These are phyloP conservation scores for Coemansia sp. DNA, from an alignment of 192 early-diverging fungal genomes.

Conservation along the genomic window DNA sequence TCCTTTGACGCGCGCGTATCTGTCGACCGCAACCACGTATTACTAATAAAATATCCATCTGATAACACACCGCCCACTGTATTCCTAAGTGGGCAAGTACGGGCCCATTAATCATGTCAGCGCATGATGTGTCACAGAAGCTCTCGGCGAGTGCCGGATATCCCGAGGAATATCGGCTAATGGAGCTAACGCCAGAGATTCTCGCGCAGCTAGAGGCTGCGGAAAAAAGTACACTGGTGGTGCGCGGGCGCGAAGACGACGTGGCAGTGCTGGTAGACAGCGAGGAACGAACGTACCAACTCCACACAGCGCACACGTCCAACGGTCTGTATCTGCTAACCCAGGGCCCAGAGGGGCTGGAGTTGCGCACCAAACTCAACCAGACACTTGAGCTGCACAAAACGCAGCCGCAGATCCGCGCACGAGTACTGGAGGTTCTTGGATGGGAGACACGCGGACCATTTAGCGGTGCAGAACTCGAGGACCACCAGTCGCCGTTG, in stretches of 20 bases:
- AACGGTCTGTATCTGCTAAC: constrained; percentile 47
- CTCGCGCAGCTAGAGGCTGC: constrained; percentile 29
- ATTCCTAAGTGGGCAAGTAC: too few relatives aligned
- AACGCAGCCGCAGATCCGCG: constrained; percentile 31
- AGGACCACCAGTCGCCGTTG: constrained; percentile 4
- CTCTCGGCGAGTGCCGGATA: constrained; percentile 44
- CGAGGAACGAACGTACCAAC: constrained; percentile 26
- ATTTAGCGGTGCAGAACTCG: constrained; percentile 47
- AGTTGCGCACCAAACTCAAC: constrained; percentile 34
- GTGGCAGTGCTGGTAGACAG: constrained; percentile 29
- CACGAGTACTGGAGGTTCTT: constrained; percentile 37
- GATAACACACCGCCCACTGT: too few relatives aligned
- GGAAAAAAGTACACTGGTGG: constrained; percentile 15
- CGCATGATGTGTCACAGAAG: constrained; percentile 2
- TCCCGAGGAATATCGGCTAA: constrained; percentile 40
- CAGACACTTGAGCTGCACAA: constrained; percentile 50
- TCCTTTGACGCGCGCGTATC: too few relatives aligned
- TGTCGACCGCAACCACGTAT: too few relatives aligned
- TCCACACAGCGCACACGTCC: constrained; percentile 50
- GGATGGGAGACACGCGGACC: constrained; percentile 34
- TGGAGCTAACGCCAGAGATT: constrained; percentile 41
- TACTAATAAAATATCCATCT: too few relatives aligned
- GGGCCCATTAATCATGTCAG: neutral
- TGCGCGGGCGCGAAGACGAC: constrained; percentile 38
- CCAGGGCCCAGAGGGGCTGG: constrained; percentile 6